Evolutionary conservation across 2,329 filamentous ascomycete species (phyloP).

Genomic region (Stagonosporopsis chrysanthemi): DNA sequence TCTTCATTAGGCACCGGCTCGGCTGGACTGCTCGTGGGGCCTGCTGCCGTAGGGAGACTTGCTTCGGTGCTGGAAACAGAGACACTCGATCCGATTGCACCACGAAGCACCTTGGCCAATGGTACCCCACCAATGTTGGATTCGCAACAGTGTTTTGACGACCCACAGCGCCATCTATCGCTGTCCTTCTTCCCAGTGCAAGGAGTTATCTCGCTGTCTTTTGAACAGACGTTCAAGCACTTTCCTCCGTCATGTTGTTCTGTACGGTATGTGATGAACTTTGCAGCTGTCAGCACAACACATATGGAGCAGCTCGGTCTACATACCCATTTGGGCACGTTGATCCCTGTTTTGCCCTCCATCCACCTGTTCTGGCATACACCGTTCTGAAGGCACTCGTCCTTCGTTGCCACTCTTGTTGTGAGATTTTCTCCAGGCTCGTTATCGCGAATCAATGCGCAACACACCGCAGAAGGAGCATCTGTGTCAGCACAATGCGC

Average conservation of each 20-base stretch:
- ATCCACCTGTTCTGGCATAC: constrained; percentile 3
- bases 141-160: background rate
- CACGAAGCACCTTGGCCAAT: background rate
- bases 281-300: background rate
- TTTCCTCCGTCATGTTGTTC: background rate
- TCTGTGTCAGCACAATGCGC: background rate
- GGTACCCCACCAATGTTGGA: background rate
- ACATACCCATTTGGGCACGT: background rate
- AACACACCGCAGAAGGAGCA: background rate
- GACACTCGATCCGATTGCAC: background rate
- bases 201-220: constrained; percentile 1
- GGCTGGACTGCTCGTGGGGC: too few relatives aligned
- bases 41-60: too few relatives aligned
- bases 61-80: too few relatives aligned
- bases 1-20: too few relatives aligned
- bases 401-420: background rate
- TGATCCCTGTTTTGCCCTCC: background rate
- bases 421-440: background rate
- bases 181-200: background rate
- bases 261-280: background rate
- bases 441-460: background rate
- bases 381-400: constrained; percentile 3
- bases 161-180: constrained; percentile 1
- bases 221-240: background rate
- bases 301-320: background rate